Evolutionary conservation across 257 asterid genomes (phyloP), one percentile per base, ranked within the genome.

Genomic region (Avicennia marina): DNA sequence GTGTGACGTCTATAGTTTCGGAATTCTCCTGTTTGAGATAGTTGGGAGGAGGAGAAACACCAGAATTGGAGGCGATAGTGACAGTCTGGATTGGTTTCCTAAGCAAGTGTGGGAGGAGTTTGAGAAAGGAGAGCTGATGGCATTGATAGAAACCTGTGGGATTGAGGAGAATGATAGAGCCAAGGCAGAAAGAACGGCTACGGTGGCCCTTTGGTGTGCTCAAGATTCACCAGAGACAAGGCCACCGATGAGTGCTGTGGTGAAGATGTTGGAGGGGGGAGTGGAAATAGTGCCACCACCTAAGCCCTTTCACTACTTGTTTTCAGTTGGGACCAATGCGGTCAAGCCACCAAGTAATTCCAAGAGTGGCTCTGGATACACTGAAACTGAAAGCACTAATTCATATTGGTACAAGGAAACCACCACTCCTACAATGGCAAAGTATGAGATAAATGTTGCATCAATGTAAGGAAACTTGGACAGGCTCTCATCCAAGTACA

Each of bases 1-100:
- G 17, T 68, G 73, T 45, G 82, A 76, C 21, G 72, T 69, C 31
- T 76, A 72, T 21, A 76, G 74, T 60, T 76, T 72, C 11, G 78
- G 76, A 1, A 69, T 76, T 6, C 62, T 76, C 8, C 24, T 70
- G 40, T 74, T 67, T 34, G 81, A 70, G 69, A 74, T 73, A 42
- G 67, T 71, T 7, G 80, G 80, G 11, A 63, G 74, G 54, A 29
- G 83, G 49, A 70, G 43, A 33, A 71, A 73, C 50, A 38, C 75
- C 0, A 63, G 32, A n/a, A 24, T 4, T 4, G 67, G 62, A 9
- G 63, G 44, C 1, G 10, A 25, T 3, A 25, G 33, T 0, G 64
- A 58, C 0, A 62, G 74, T 4, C 42, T 75, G 0, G 69, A 71
- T 44, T 66, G 78, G 72, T 75, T 63, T n/a, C 75, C 75, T 3